Conservation (phyloP, 495 filamentous ascomycete species). For the Rostrohypoxylon terebratum region DNA sequence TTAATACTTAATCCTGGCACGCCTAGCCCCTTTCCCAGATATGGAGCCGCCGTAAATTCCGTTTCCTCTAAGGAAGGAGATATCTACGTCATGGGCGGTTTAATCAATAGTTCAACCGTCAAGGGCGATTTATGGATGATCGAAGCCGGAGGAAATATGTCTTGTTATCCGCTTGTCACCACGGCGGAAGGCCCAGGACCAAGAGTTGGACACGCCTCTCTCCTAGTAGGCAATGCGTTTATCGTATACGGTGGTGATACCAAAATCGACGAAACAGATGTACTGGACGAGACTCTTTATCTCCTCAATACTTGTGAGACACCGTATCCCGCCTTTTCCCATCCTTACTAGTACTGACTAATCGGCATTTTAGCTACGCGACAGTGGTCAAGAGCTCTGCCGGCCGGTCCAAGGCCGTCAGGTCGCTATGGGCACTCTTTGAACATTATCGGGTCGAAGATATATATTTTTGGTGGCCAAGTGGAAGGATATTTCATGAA, state of each 20-base stretch:
- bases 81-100: constrained; percentile 97
- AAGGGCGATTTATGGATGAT: constrained; percentile 99
- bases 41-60: constrained; percentile 95
- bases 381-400: constrained; percentile 95
- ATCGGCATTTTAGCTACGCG: constrained; percentile 76
- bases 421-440: constrained; percentile 97
- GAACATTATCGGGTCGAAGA: constrained; percentile 94
- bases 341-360: constrained; percentile 26
- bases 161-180: constrained; percentile 91
- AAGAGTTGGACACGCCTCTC: constrained; percentile 92
- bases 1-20: constrained; percentile 86
- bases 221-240: constrained; percentile 97
- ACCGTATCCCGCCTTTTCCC: constrained; percentile 32
- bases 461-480: constrained; percentile 97
- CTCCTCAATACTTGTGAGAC: constrained; percentile 94
- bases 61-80: constrained; percentile 94
- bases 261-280: constrained; percentile 91
- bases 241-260: constrained; percentile 99
- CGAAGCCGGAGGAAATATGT: constrained; percentile 86
- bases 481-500: constrained; percentile 99
- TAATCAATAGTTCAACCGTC: constrained; percentile 92
- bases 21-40: constrained; percentile 92
- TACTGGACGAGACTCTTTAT: constrained; percentile 94
- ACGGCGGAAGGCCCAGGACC: constrained; percentile 95
- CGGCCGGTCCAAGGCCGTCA: constrained; percentile 81